phyloP scores from a whole-genome alignment of 768 basidiomycete species.

The Tricholoma terreum region DNA sequence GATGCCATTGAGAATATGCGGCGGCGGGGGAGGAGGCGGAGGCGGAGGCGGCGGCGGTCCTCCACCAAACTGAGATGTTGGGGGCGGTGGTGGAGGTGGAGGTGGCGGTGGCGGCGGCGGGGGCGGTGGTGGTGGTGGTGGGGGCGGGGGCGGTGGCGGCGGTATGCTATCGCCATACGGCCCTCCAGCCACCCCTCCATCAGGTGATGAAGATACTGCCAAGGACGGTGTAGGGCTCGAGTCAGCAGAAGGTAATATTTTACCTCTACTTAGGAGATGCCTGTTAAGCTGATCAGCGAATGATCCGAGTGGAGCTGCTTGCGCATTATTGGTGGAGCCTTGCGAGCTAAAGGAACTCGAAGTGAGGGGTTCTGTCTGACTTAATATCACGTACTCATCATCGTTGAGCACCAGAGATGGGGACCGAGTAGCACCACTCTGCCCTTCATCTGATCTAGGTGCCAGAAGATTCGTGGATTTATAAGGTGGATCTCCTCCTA shows the following conservation, averaged over 20 bases:
- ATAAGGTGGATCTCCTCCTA: conserved; percentile 38
- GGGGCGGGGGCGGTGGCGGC: conserved; percentile 20
- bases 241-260: conserved; percentile 36
- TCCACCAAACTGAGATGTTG: conserved; percentile 21
- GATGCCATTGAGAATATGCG: conserved; percentile 12
- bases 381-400: conserved; percentile 52
- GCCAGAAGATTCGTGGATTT: conserved; percentile 42
- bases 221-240: conserved; percentile 31
- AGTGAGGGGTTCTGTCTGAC: conserved; percentile 48
- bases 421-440: conserved; percentile 41
- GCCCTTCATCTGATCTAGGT: conserved; percentile 40
- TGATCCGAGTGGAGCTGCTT: conserved; percentile 39
- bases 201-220: conserved; percentile 35
- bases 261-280: conserved; percentile 51
- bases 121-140: conserved; percentile 17
- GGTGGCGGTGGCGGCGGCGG: conserved; percentile 32
- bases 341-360: conserved; percentile 56
- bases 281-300: conserved; percentile 63
- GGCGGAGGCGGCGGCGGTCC: conserved; percentile 35
- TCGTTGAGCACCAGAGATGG: conserved; percentile 47
- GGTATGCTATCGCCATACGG: conserved; percentile 3
- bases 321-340: conserved; percentile 25
- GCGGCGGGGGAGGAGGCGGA: conserved; percentile 26
- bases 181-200: conserved; percentile 26
- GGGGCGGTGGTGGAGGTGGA: conserved; percentile 35